These are phyloP conservation scores for Pleurotus citrinopileatus DNA, from an alignment of 768 basidiomycete genomes.

Conservation along the genomic window DNA sequence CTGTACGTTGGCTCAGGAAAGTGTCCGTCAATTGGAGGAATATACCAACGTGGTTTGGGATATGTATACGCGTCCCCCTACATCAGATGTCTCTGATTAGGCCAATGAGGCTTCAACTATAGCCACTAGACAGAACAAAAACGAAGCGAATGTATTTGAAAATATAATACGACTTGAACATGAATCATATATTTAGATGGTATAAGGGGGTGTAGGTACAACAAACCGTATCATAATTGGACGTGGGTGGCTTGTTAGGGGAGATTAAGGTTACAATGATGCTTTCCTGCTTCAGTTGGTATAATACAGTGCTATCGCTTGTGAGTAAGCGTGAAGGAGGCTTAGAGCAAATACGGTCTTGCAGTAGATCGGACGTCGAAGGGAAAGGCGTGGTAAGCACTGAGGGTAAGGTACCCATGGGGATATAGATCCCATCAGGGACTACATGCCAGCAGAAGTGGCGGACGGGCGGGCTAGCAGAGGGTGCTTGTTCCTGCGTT, in stretches of 20 bases:
- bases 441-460: constrained; percentile 3
- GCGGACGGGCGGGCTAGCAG: constrained; percentile 5
- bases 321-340: not conserved
- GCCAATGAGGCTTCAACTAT: too few relatives aligned
- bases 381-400: not conserved
- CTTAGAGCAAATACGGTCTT: too few relatives aligned
- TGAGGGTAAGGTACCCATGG: not conserved
- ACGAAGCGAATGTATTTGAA: not conserved
- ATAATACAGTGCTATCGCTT: not conserved
- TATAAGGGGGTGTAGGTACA: not conserved
- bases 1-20: too few relatives aligned
- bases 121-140: too few relatives aligned
- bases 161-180: not conserved
- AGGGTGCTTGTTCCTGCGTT: constrained; percentile 35
- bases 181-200: not conserved
- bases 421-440: not conserved
- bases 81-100: too few relatives aligned
- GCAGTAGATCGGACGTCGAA: too few relatives aligned
- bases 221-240: not conserved
- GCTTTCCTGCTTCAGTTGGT: constrained; percentile 1
- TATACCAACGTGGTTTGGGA: too few relatives aligned
- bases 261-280: not conserved
- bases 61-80: too few relatives aligned
- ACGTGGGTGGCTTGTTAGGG: not conserved
- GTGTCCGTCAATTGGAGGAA: too few relatives aligned